Percentiles rank a stretch among this genome's conserved stretches.
phyloP scores from a whole-genome alignment of 306 rosid species.

The Gillenia trifoliata region DNA sequence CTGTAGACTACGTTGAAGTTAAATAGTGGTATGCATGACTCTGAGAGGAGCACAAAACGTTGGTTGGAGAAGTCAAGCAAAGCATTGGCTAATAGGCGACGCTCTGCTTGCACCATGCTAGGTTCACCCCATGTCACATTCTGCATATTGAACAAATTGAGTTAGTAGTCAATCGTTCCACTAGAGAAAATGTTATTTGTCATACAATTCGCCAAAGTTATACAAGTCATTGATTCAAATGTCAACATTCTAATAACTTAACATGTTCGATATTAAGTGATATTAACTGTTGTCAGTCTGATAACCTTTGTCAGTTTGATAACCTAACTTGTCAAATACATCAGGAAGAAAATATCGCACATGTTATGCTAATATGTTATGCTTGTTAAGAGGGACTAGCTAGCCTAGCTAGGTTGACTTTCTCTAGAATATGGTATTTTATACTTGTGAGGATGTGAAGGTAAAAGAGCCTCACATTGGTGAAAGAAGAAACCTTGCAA shows the following conservation, averaged over 20 bases:
- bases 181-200: not conserved
- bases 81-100: slow-evolving; percentile 68
- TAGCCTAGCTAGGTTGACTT: not conserved
- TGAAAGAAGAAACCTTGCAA: too few species aligned
- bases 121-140: slow-evolving; percentile 73
- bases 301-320: not conserved
- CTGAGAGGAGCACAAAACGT: slow-evolving; percentile 76
- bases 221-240: too few species aligned
- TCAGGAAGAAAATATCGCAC: not conserved
- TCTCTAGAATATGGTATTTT: not conserved
- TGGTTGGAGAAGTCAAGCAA: slow-evolving; percentile 58
- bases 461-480: too few species aligned
- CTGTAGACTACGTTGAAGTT: slow-evolving; percentile 63
- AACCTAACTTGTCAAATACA: not conserved
- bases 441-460: too few species aligned
- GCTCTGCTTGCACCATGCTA: slow-evolving; percentile 75
- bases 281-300: too few species aligned
- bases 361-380: not conserved
- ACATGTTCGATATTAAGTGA: too few species aligned
- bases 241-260: too few species aligned
- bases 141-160: slow-evolving; percentile 28
- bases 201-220: not conserved
- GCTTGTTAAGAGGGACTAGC: not conserved
- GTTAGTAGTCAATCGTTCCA: not conserved
- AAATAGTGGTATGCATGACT: slow-evolving; percentile 82